phyloP scores from a whole-genome alignment of 352 stramenopile genomes.

The Sclerospora graminicola region DNA sequence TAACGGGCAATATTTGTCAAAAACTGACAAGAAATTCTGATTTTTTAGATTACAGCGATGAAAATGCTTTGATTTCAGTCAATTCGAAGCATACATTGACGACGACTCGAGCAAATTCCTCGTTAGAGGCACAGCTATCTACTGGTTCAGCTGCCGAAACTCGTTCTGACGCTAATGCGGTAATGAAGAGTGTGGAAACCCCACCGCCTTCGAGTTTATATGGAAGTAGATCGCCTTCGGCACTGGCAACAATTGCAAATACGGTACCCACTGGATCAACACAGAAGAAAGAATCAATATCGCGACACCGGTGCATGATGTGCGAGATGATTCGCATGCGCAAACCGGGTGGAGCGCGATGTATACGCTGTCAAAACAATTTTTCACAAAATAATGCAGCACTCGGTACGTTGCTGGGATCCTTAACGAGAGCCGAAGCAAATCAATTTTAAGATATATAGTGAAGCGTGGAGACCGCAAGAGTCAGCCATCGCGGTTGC shows the following conservation, averaged over 20 bases:
- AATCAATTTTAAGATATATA: too few species aligned
- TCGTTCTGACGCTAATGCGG: too few species aligned
- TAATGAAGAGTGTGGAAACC: too few species aligned
- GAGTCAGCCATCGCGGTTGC: too few species aligned
- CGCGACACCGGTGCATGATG: slow-evolving; percentile 23
- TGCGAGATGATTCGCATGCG: slow-evolving; percentile 36
- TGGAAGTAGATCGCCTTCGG: too few species aligned
- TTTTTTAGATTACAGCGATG: slow-evolving; percentile 13
- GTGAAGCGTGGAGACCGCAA: too few species aligned
- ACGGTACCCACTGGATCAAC: neutral
- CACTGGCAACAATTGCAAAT: neutral
- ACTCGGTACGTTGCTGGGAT: neutral
- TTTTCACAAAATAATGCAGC: slow-evolving; percentile 1
- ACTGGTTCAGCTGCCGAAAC: neutral
- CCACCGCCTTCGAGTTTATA: too few species aligned
- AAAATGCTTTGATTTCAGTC: neutral
- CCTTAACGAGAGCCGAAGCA: neutral
- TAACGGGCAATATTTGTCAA: too few species aligned
- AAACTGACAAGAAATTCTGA: neutral
- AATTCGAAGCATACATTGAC: neutral
- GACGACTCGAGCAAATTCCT: neutral
- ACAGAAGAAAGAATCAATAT: slow-evolving; percentile 1
- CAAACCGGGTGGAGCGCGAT: slow-evolving; percentile 27
- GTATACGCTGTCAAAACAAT: slow-evolving; percentile 28
- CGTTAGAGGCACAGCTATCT: neutral